These are phyloP conservation scores for Clohesyomyces aquaticus DNA, from an alignment of 495 filamentous ascomycete species.

Conservation along the genomic window DNA sequence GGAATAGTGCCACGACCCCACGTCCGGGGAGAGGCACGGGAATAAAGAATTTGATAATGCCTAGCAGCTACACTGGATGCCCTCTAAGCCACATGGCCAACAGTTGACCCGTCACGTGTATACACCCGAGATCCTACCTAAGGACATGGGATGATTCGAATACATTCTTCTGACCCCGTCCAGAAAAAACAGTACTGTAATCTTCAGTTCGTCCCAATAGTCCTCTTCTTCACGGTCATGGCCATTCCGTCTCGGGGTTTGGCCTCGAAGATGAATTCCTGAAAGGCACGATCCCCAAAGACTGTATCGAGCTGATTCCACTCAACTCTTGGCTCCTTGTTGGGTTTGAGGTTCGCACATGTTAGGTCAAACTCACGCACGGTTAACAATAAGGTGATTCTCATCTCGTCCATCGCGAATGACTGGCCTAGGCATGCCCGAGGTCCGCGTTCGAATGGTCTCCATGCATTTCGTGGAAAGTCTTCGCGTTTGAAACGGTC, in stretches of 20 bases:
- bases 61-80: no score
- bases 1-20: no score
- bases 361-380: conserved; percentile 35
- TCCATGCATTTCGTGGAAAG: conserved; percentile 8
- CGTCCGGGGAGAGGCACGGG: no score
- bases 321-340: conserved; percentile 4
- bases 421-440: conserved; percentile 30
- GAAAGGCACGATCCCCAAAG: conserved; percentile 32
- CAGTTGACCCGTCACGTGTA: no score
- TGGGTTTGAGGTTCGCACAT: conserved; percentile 24
- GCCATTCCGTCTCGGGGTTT: conserved; percentile 28
- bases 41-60: no score
- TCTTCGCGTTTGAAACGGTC: conserved; percentile 25
- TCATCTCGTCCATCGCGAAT: conserved; percentile 36
- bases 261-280: conserved; percentile 33
- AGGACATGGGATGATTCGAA: no score
- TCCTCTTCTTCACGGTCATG: conserved; percentile 26
- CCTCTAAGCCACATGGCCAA: no score
- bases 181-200: background rate
- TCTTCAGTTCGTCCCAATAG: background rate
- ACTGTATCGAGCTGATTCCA: conserved; percentile 31
- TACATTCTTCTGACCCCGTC: no score
- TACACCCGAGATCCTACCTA: no score
- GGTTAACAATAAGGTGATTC: conserved; percentile 25
- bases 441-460: conserved; percentile 31